Conservation (phyloP, 495 filamentous ascomycete species). For the Neurospora discreta region DNA sequence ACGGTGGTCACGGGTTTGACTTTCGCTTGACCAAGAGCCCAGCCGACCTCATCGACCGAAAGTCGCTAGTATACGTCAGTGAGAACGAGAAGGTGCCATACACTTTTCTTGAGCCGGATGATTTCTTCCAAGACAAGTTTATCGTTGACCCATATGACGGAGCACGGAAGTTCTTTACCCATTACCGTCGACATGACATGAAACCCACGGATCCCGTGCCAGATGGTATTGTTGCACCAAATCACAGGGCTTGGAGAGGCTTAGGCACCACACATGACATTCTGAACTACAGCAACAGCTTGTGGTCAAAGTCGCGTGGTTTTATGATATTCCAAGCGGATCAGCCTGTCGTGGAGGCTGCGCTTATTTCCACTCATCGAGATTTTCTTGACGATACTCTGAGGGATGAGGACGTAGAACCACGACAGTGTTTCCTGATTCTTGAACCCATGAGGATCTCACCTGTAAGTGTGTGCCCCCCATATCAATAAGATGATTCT, state of each 20-base stretch:
- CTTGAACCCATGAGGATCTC: slow-evolving; percentile 56
- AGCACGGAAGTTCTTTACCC: slow-evolving; percentile 46
- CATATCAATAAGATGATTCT: background rate
- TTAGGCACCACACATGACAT: slow-evolving; percentile 21
- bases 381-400: slow-evolving; percentile 64
- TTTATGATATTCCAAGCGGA: slow-evolving; percentile 35
- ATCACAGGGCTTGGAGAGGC: slow-evolving; percentile 13
- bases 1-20: slow-evolving; percentile 16
- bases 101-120: slow-evolving; percentile 37
- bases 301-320: slow-evolving; percentile 25
- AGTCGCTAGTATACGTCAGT: slow-evolving; percentile 40
- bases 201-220: slow-evolving; percentile 33
- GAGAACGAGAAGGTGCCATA: slow-evolving; percentile 41
- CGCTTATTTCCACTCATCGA: slow-evolving; percentile 60
- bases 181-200: slow-evolving; percentile 30
- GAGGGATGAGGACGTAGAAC: slow-evolving; percentile 18
- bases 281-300: slow-evolving; percentile 32
- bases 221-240: slow-evolving; percentile 19
- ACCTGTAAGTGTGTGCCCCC: slow-evolving; percentile 40
- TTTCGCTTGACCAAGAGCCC: slow-evolving; percentile 11
- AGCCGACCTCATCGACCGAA: slow-evolving; percentile 54
- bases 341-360: slow-evolving; percentile 70
- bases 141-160: slow-evolving; percentile 69
- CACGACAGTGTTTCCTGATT: slow-evolving; percentile 35
- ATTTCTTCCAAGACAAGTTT: slow-evolving; percentile 52